phyloP scores from a whole-genome alignment of 345 rosid species.

The Rubroshorea leprosula region DNA sequence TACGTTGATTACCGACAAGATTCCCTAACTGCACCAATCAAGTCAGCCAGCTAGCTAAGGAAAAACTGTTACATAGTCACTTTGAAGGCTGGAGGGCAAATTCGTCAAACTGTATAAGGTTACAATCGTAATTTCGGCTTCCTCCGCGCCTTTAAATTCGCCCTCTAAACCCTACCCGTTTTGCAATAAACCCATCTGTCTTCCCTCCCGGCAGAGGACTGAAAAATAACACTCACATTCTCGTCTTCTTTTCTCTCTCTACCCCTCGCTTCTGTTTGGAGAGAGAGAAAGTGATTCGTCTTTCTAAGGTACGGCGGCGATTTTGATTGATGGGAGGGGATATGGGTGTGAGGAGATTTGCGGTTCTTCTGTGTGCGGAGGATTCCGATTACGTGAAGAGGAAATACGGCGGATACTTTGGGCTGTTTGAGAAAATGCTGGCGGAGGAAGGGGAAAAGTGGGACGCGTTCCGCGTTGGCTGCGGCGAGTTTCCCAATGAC shows the following conservation, averaged over 20 bases:
- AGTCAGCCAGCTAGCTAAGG: too few relatives aligned
- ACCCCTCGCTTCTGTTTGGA: neutral
- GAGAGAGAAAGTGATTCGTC: neutral
- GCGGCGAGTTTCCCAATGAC: constrained; percentile 52
- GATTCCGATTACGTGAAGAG: constrained; percentile 58
- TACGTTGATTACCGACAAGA: too few relatives aligned
- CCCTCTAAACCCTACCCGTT: too few relatives aligned
- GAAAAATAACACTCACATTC: neutral
- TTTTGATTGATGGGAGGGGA: neutral
- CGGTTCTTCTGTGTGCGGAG: constrained; percentile 56
- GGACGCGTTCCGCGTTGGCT: constrained; percentile 36
- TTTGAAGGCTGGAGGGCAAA: too few relatives aligned
- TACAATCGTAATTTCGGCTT: too few relatives aligned
- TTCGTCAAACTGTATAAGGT: too few relatives aligned
- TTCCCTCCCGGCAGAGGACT: neutral
- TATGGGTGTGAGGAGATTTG: constrained; percentile 39
- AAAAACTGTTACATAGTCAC: too few relatives aligned
- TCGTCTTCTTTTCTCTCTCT: neutral
- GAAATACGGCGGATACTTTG: constrained; percentile 51
- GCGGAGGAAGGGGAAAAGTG: constrained; percentile 59
- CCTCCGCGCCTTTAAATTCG: too few relatives aligned
- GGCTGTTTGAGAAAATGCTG: constrained; percentile 46
- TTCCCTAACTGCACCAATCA: too few relatives aligned
- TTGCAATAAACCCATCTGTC: neutral
- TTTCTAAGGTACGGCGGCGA: neutral